Conservation (phyloP, 768 basidiomycete species). For the Tricholoma flavovirens region DNA sequence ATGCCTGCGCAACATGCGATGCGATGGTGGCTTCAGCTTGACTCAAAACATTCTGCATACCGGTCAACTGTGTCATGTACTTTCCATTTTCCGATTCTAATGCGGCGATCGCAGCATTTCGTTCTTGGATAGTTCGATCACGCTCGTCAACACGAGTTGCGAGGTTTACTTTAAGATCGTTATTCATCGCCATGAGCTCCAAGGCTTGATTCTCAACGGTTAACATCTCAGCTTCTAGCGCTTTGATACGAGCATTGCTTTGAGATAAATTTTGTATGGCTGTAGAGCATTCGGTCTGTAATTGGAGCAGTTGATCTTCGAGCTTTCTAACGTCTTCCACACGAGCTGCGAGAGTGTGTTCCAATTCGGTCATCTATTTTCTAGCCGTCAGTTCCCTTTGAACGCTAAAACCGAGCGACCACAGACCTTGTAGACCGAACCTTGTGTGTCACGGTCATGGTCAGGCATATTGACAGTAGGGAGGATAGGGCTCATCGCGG, state of each 20-base stretch:
- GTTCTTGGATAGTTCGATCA: slow-evolving; percentile 13
- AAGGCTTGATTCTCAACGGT: slow-evolving; percentile 13
- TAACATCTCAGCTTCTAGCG: slow-evolving; percentile 16
- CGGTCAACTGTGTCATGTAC: slow-evolving; percentile 7
- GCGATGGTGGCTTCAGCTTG: slow-evolving; percentile 5
- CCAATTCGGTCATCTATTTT: slow-evolving; percentile 12
- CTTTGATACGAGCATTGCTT: slow-evolving; percentile 20
- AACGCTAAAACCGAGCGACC: background rate
- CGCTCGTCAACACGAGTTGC: slow-evolving; percentile 8
- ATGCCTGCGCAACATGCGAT: slow-evolving; percentile 8
- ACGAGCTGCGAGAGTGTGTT: slow-evolving; percentile 14
- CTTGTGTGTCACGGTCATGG: background rate
- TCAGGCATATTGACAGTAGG: background rate
- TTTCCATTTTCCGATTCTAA: slow-evolving; percentile 11
- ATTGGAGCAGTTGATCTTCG: slow-evolving; percentile 14
- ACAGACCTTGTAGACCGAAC: slow-evolving; percentile 5
- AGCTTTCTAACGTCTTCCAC: slow-evolving; percentile 12
- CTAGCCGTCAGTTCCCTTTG: slow-evolving; percentile 1
- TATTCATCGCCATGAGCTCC: slow-evolving; percentile 13
- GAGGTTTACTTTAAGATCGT: slow-evolving; percentile 11
- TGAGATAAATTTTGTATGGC: slow-evolving; percentile 17
- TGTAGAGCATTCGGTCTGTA: slow-evolving; percentile 14
- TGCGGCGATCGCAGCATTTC: slow-evolving; percentile 7
- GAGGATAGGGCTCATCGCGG: background rate
- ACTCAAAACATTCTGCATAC: slow-evolving; percentile 9